phyloP scores from a whole-genome alignment of 306 rosid species.

The Castanopsis chinensis region DNA sequence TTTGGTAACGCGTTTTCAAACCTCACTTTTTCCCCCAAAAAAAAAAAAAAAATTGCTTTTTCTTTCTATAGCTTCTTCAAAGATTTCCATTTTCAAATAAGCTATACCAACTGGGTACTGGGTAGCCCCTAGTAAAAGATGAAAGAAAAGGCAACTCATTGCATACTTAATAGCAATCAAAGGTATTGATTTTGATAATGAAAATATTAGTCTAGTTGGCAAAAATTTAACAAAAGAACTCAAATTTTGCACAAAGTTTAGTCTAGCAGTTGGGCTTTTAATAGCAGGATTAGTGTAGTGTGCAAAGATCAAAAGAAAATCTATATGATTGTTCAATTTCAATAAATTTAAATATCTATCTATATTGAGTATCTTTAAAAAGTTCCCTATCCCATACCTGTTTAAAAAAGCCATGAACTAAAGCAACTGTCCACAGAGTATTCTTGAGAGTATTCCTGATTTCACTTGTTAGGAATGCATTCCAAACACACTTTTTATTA shows the following conservation, averaged over 20 bases:
- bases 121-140: background rate
- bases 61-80: too few relatives aligned
- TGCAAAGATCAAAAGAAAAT: background rate
- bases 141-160: background rate
- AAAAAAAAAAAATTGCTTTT: too few relatives aligned
- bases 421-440: conserved; percentile 93
- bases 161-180: background rate
- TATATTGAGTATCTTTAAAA: background rate
- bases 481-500: conserved; percentile 92
- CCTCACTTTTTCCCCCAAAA: too few relatives aligned
- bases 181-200: background rate
- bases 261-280: background rate
- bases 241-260: background rate
- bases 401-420: conserved; percentile 85
- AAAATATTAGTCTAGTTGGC: background rate
- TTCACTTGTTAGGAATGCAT: conserved; percentile 86
- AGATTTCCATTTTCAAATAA: too few relatives aligned
- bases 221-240: background rate
- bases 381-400: conserved; percentile 55
- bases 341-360: background rate
- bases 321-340: background rate
- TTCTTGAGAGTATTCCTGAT: conserved; percentile 62
- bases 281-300: background rate
- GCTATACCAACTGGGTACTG: background rate
- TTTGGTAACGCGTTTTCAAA: too few relatives aligned